Base-by-base conservation (phyloP, 2,329 filamentous ascomycete genomes). In the Ophiostoma sp. region DNA sequence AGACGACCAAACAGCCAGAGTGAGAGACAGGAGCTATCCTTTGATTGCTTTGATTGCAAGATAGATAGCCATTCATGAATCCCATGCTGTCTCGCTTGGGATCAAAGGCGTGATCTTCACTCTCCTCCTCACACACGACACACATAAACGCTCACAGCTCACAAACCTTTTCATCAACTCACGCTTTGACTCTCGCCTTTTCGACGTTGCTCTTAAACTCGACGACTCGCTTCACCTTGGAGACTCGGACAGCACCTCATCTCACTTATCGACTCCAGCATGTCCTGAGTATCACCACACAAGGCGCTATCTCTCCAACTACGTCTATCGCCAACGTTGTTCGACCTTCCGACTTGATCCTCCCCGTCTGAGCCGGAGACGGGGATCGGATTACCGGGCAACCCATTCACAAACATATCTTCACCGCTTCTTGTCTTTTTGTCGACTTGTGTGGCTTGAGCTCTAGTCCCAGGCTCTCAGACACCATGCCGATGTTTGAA, bases 401-500 rank as follows among this genome's bases (percentile, higher is more conserved):
- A 45, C 61, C 33, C n/a, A 39, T 45, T 9, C n/a, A 28, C 22
- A 25, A 36, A 15, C 7, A 64, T 22, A 4, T 64, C 33, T 9
- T 25, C 7, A n/a, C 12, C 28, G n/a, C 9, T 28, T 2, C 45
- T 17, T 31, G 7, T 22, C 45, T 15, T 17, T 1, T 28, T 8
- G 5, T 68, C 42, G 17, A 9, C 22, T 8, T 63, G 6, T 17
- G 25, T 25, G 8, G 55, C 22, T 22, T 25, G 36, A 45, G 12
- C 11, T 45, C 28, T 12, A 36, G 25, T 25, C 61, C 28, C 36
- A 7, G 61, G 36, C 28, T 50, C n/a, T 6, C 28, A 11, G 25
- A 61, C 75, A 80, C 76, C 74, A 90, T 90, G 88, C 88, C 88
- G 76, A 89, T 89, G 79, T 89, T 88, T 77, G 86, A 87, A 77